A percentile compares a stretch with the other conserved stretches of the same genome.
Conservation (phyloP, 2,329 filamentous ascomycete species). For the Biscogniauxia marginata region DNA sequence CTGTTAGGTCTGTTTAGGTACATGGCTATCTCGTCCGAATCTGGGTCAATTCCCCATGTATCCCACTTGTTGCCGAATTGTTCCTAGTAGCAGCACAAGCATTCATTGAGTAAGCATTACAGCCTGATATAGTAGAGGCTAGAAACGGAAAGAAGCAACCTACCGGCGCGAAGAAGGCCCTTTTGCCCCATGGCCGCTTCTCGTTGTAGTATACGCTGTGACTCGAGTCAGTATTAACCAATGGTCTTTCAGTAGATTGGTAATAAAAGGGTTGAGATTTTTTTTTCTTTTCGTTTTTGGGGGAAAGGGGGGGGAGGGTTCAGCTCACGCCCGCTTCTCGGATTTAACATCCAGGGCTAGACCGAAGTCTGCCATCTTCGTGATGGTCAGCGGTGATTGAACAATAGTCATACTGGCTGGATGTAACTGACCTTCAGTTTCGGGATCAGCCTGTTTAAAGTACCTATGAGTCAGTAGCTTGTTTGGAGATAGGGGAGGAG, state of each 20-base stretch:
- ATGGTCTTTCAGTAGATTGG: too few species aligned
- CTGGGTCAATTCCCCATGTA: background rate
- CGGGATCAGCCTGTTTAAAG: background rate
- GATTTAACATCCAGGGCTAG: background rate
- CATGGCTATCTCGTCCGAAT: background rate
- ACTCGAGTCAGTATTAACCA: background rate
- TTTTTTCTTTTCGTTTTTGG: too few species aligned
- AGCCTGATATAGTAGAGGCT: background rate
- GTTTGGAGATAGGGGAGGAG: background rate
- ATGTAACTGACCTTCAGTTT: background rate
- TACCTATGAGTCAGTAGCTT: background rate
- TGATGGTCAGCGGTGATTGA: background rate
- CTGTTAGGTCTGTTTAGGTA: background rate
- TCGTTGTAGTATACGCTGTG: background rate
- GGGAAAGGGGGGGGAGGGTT: background rate
- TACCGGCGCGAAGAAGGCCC: background rate
- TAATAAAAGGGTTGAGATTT: too few species aligned
- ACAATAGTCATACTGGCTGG: background rate
- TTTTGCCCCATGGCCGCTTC: background rate
- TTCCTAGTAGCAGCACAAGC: background rate
- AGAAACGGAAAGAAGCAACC: background rate
- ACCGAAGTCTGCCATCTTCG: background rate
- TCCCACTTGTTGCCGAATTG: background rate
- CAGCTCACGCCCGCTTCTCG: background rate
- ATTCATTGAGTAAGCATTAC: background rate